Base-by-base conservation (phyloP, 495 filamentous ascomycete genomes). In the Neurospora cerealis region DNA sequence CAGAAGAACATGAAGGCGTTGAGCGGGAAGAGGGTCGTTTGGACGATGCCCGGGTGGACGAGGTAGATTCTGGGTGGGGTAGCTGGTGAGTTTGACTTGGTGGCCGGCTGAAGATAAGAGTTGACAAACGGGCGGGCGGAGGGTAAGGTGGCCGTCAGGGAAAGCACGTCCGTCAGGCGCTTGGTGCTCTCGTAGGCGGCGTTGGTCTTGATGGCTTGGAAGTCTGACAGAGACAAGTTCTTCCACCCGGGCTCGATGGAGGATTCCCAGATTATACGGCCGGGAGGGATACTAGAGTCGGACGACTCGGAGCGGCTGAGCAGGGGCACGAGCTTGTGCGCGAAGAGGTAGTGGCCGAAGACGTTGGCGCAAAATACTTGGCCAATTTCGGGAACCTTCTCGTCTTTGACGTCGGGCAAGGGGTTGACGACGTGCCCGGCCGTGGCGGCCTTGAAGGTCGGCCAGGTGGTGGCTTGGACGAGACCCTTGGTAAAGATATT, bases 321-420 rank as follows among this genome's bases (percentile, higher is more conserved):
- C 10, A 97, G 85, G 1, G 93, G 90, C 71, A 90, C 83, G 3
- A 97, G 85, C 73, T 91, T 90, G 79, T 97, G 95, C 21, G 88
- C 88, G 24, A 99, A 91, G 75, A 98, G 83, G 80, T 99, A 98
- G 82, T 98, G 96, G 1, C 96, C 96, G 78, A 99, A 97, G 38
- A 97, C 88, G 78, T 98, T 98, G 70, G 94, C 90, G 80, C 90
- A 92, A 81, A 98, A 99, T 8, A 98, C 88, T 70, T 91, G 83
- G 4, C 94, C 96, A 0, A 98, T 82, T 4, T 38, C 38, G 9
- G 36, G 69, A 3, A 19, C 37, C 44, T 48, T 70, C 0, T 71
- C 9, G 21, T 42, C 48, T 2, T 74, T 69, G 10, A 39, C 69
- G 17, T 72, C 40, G 60, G 80, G 73, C 70, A 83, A 21, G 81